Percentiles rank a stretch among this genome's conserved stretches.
Evolutionary conservation across 257 asterid genomes (phyloP).

Genomic region (Datura wrightii): DNA sequence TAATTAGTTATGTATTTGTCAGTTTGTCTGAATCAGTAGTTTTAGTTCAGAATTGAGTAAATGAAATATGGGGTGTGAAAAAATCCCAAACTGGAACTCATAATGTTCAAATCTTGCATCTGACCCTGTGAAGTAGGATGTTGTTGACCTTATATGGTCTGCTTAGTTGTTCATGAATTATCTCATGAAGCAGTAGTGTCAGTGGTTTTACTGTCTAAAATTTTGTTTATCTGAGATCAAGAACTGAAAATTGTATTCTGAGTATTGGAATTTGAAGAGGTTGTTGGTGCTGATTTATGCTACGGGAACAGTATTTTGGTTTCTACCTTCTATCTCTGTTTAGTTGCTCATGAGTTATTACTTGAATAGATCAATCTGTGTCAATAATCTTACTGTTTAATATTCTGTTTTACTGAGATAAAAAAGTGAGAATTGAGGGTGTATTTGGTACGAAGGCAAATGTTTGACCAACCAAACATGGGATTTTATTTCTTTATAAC

Average conservation of each 20-base stretch:
- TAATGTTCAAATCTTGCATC: conserved; percentile 7
- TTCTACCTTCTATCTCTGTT: background rate
- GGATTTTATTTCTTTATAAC: too few relatives aligned
- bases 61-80: background rate
- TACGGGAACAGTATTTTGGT: background rate
- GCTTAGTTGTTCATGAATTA: conserved; percentile 19
- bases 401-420: background rate
- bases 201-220: background rate
- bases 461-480: too few relatives aligned
- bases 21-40: background rate
- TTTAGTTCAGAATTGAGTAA: background rate
- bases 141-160: conserved; percentile 23
- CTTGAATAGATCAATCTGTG: background rate
- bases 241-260: background rate
- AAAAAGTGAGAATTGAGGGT: background rate
- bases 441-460: too few relatives aligned
- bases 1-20: background rate
- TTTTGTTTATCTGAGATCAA: conserved; percentile 16
- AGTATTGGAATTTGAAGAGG: background rate
- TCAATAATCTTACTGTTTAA: background rate
- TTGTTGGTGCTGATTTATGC: background rate
- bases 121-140: background rate
- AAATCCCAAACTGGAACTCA: background rate
- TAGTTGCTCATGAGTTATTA: background rate
- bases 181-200: background rate